Base-by-base conservation (phyloP, 2,329 filamentous ascomycete genomes). In the Stachybotrys chlorohalonatus region DNA sequence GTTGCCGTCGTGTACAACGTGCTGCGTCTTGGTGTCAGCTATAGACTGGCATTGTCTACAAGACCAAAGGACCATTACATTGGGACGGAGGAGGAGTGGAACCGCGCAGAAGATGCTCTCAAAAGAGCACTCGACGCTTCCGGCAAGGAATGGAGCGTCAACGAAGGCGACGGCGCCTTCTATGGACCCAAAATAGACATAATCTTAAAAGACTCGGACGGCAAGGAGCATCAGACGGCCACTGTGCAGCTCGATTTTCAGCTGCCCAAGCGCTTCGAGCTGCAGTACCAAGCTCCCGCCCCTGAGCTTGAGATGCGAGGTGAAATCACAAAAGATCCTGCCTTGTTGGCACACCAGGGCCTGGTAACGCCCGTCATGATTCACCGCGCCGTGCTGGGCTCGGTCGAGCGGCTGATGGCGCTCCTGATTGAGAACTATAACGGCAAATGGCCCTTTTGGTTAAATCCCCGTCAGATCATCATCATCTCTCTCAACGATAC, bases 151-250 rank as follows among this genome's bases (percentile, higher is more conserved):
- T 95, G 89, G 88, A 80, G 79, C 2, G 61, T 93, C 55, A 93
- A 91, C 58, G 80, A 86, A 62, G 90, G 89, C 11, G 90, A 95
- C 57, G 90, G 91, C 13, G 90, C 90, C 5, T 95, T 95, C 65
- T 95, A 95, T 64, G 90, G 91, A 0, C 90, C 91, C 36, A 95
- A 95, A 73, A 95, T 95, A 59, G 90, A 95, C 65, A 88, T 95
- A 49, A 83, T 95, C 46, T 71, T 95, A 49, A 83, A 81, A 57
- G 90, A 95, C 65, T 85, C 86, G 1, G 82, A 89, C 63, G 89
- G 89, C 7, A 95, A 93, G 66, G 88, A 91, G 63, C 90, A 95
- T 66, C 90, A 95, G 67, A 89, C 91, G 3, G 91, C 90, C 3
- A 95, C 90, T 0, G 86, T 95, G 52, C 90, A 95, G 73, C 81